phyloP scores from a whole-genome alignment of 75 land plant genomes.

The Larix kaempferi region DNA sequence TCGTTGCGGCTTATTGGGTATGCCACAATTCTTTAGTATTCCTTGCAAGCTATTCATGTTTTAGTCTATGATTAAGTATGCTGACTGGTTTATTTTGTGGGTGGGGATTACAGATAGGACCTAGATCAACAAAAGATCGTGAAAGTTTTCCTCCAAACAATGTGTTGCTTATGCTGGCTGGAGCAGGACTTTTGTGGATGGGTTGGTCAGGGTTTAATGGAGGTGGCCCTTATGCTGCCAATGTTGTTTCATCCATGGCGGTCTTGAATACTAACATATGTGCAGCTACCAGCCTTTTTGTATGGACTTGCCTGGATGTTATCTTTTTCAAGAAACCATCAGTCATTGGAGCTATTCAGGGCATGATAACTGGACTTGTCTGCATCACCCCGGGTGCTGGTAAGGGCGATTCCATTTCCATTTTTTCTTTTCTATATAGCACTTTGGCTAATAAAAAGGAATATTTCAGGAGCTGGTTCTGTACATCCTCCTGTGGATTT shows the following conservation, averaged over 20 bases:
- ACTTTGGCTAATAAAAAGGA: no score
- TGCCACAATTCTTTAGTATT: background rate
- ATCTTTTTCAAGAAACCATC: conserved; percentile 74
- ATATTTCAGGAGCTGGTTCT: no score
- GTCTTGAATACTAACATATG: conserved; percentile 71
- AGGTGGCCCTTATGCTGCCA: conserved; percentile 75
- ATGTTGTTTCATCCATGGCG: conserved; percentile 48
- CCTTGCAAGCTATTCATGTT: no score
- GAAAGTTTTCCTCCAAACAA: conserved; percentile 82
- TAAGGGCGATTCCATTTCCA: conserved; percentile 2
- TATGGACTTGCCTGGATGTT: conserved; percentile 70
- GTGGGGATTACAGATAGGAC: conserved; percentile 54
- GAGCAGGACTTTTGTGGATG: conserved; percentile 88
- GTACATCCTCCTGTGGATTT: no score
- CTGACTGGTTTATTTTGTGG: no score
- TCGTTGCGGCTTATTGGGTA: conserved; percentile 16
- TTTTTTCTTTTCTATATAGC: no score
- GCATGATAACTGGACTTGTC: conserved; percentile 85
- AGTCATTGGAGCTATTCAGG: conserved; percentile 84
- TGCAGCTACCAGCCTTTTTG: conserved; percentile 72
- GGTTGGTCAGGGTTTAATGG: conserved; percentile 94
- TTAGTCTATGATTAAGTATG: no score
- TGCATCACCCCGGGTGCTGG: conserved; percentile 83
- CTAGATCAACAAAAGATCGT: conserved; percentile 53
- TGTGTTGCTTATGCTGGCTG: conserved; percentile 58